These are phyloP conservation scores for Citeromyces hawaiiensis DNA, from an alignment of 1,139 yeast species.

Conservation along the genomic window DNA sequence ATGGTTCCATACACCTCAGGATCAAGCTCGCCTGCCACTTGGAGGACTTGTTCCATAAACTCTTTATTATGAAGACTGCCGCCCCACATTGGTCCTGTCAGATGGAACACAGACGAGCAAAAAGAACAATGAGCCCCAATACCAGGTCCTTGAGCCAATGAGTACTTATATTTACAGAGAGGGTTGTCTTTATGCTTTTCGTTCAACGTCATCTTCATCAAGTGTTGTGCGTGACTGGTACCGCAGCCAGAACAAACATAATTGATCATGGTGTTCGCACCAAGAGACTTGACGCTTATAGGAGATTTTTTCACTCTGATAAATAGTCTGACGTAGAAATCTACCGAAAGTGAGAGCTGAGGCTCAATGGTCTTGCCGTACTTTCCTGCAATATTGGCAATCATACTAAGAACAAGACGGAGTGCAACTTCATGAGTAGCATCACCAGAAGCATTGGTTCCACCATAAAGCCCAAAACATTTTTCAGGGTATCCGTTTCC, in stretches of 20 bases:
- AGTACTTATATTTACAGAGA: slow-evolving; percentile 24
- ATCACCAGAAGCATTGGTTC: slow-evolving; percentile 65
- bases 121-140: slow-evolving; percentile 45
- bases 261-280: slow-evolving; percentile 62
- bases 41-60: slow-evolving; percentile 52
- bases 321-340: slow-evolving; percentile 82
- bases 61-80: slow-evolving; percentile 60
- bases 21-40: slow-evolving; percentile 17
- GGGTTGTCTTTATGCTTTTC: slow-evolving; percentile 22
- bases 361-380: slow-evolving; percentile 86
- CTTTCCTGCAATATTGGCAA: slow-evolving; percentile 78
- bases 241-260: slow-evolving; percentile 88
- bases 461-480: slow-evolving; percentile 93
- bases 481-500: slow-evolving; percentile 96
- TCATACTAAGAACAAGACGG: slow-evolving; percentile 64
- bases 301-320: slow-evolving; percentile 71
- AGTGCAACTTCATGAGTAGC: slow-evolving; percentile 90
- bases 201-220: slow-evolving; percentile 46
- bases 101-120: slow-evolving; percentile 58
- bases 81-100: slow-evolving; percentile 97
- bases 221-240: slow-evolving; percentile 50
- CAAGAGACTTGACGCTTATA: slow-evolving; percentile 60
- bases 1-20: slow-evolving; percentile 56
- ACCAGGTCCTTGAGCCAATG: slow-evolving; percentile 44
- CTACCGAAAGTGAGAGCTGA: slow-evolving; percentile 69